A percentile compares a stretch with the other conserved stretches of the same genome.
Conservation (phyloP, 495 filamentous ascomycete genomes). For the Annulohypoxylon stygium region DNA sequence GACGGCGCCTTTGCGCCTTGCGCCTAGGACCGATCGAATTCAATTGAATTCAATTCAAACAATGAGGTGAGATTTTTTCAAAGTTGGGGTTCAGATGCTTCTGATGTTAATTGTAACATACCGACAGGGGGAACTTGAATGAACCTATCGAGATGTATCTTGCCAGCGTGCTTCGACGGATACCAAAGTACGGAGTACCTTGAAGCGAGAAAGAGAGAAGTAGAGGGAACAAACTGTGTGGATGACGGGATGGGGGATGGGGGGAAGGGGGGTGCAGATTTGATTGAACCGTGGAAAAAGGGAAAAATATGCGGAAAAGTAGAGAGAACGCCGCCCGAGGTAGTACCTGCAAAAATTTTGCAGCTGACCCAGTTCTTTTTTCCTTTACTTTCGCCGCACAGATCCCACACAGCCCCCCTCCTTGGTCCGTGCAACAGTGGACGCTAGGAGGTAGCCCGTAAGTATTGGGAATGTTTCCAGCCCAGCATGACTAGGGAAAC, state of each 20-base stretch:
- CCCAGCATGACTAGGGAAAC: not conserved
- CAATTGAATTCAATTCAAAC: slow-evolving; percentile 1
- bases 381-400: slow-evolving; percentile 27
- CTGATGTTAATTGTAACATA: slow-evolving; percentile 33
- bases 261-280: slow-evolving; percentile 39
- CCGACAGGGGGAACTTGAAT: slow-evolving; percentile 36
- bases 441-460: not conserved
- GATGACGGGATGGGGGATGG: slow-evolving; percentile 33
- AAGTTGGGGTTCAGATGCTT: slow-evolving; percentile 38
- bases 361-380: slow-evolving; percentile 9
- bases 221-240: slow-evolving; percentile 48
- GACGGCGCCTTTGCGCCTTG: not conserved
- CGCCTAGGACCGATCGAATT: too few relatives aligned
- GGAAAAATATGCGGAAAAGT: slow-evolving; percentile 26
- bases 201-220: slow-evolving; percentile 34
- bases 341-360: slow-evolving; percentile 37
- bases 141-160: slow-evolving; percentile 33
- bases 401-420: slow-evolving; percentile 26
- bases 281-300: slow-evolving; percentile 30
- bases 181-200: slow-evolving; percentile 43
- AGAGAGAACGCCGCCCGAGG: slow-evolving; percentile 42
- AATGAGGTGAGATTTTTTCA: slow-evolving; percentile 10
- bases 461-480: slow-evolving; percentile 3
- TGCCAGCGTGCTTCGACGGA: slow-evolving; percentile 16
- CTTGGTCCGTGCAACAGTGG: slow-evolving; percentile 19